These are phyloP conservation scores for Colletotrichum spaethianum DNA, from an alignment of 2,329 filamentous ascomycete genomes.

Conservation along the genomic window DNA sequence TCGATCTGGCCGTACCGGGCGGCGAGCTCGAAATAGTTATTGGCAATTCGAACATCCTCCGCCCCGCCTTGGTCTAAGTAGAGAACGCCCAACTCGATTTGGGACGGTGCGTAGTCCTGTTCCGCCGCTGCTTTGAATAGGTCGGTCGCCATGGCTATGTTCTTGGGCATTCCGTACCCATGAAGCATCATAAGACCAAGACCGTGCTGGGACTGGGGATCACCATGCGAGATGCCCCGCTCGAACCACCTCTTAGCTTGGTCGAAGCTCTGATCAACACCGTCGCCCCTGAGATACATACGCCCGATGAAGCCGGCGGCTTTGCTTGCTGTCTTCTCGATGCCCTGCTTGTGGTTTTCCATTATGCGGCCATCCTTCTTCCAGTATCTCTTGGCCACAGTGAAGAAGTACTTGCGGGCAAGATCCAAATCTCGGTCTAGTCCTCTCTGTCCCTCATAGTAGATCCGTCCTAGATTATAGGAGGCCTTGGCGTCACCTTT, in stretches of 20 bases:
- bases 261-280: slow-evolving; percentile 82
- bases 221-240: slow-evolving; percentile 80
- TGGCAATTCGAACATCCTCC: slow-evolving; percentile 81
- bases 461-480: slow-evolving; percentile 86
- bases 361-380: slow-evolving; percentile 80
- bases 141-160: slow-evolving; percentile 80
- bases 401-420: slow-evolving; percentile 85
- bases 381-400: slow-evolving; percentile 88
- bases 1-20: slow-evolving; percentile 88
- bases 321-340: slow-evolving; percentile 85
- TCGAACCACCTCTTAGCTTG: slow-evolving; percentile 88
- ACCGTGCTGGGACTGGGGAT: slow-evolving; percentile 87
- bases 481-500: slow-evolving; percentile 92
- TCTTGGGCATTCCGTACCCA: slow-evolving; percentile 77
- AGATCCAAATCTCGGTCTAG: slow-evolving; percentile 80
- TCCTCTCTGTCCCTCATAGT: slow-evolving; percentile 88
- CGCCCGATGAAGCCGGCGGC: slow-evolving; percentile 89
- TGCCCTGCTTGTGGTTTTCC: slow-evolving; percentile 76
- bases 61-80: slow-evolving; percentile 85
- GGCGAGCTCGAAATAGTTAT: slow-evolving; percentile 89
- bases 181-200: slow-evolving; percentile 87
- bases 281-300: slow-evolving; percentile 92
- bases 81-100: slow-evolving; percentile 86
- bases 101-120: slow-evolving; percentile 83
- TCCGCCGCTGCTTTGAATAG: slow-evolving; percentile 85